Conservation (phyloP, 2,329 filamentous ascomycete species). For the Colletotrichum brevisporum region DNA sequence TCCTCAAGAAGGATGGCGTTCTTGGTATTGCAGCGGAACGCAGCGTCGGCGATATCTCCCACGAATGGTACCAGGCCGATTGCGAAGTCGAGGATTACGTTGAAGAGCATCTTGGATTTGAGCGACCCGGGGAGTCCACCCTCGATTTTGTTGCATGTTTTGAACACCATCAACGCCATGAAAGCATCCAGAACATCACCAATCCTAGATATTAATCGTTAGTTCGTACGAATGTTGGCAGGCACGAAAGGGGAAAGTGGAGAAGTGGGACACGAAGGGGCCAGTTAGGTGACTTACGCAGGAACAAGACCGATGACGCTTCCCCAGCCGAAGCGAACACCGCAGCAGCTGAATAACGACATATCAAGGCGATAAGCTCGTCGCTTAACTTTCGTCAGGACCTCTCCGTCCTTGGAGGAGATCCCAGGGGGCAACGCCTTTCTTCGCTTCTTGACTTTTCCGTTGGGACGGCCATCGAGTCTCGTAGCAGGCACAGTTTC, state of each 20-base stretch:
- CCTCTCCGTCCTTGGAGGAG: constrained; percentile 82
- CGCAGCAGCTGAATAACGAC: constrained; percentile 84
- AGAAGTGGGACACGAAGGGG: neutral
- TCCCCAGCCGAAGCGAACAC: constrained; percentile 90
- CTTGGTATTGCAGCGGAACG: constrained; percentile 81
- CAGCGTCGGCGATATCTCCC: constrained; percentile 81
- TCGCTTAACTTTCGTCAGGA: constrained; percentile 89
- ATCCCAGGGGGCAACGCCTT: constrained; percentile 89
- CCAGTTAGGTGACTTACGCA: constrained; percentile 68
- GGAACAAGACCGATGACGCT: constrained; percentile 89
- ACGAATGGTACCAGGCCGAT: constrained; percentile 82
- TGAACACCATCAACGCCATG: constrained; percentile 82
- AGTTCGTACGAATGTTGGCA: neutral
- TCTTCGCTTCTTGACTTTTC: constrained; percentile 85
- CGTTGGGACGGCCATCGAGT: constrained; percentile 73
- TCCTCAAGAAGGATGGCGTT: constrained; percentile 80
- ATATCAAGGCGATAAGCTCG: constrained; percentile 90
- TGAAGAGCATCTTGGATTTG: constrained; percentile 81
- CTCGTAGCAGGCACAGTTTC: constrained; percentile 84
- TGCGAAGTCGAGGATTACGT: constrained; percentile 81
- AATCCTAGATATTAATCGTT: constrained; percentile 60
- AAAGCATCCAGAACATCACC: constrained; percentile 83
- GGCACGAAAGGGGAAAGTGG: constrained; percentile 1
- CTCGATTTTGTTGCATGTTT: constrained; percentile 79
- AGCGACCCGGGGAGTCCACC: constrained; percentile 78